Conservation (phyloP, 1,139 yeast species). For the Debaryomyces subglobosus region DNA sequence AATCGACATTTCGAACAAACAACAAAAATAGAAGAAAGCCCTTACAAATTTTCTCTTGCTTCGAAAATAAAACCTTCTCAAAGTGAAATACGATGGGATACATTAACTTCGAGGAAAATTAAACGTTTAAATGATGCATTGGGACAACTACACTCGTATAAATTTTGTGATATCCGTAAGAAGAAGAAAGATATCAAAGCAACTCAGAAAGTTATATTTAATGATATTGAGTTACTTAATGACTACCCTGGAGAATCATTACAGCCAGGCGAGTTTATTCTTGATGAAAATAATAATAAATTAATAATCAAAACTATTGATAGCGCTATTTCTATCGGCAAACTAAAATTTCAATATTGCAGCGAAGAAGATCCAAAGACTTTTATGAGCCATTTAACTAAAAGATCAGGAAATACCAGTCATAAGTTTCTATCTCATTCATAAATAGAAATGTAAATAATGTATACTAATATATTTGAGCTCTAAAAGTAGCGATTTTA, state of each 20-base stretch:
- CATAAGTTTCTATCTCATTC: slow-evolving; percentile 9
- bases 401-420: slow-evolving; percentile 42
- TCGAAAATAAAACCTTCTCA: slow-evolving; percentile 50
- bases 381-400: slow-evolving; percentile 45
- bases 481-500: not conserved
- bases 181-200: slow-evolving; percentile 30
- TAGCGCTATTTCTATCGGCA: slow-evolving; percentile 38
- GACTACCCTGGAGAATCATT: not conserved
- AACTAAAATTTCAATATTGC: slow-evolving; percentile 59
- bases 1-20: slow-evolving; percentile 32
- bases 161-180: slow-evolving; percentile 31
- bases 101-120: slow-evolving; percentile 39
- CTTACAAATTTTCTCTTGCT: slow-evolving; percentile 56
- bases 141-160: slow-evolving; percentile 60
- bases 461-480: slow-evolving; percentile 2
- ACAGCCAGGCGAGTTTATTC: slow-evolving; percentile 29
- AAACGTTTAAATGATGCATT: slow-evolving; percentile 53
- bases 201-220: slow-evolving; percentile 51
- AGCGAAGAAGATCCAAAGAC: slow-evolving; percentile 44
- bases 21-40: slow-evolving; percentile 11
- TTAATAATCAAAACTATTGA: slow-evolving; percentile 47
- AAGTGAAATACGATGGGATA: slow-evolving; percentile 50
- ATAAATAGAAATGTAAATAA: slow-evolving; percentile 3
- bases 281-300: slow-evolving; percentile 21
- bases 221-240: slow-evolving; percentile 27